A percentile compares a stretch with the other conserved stretches of the same genome.
Evolutionary conservation across 208 protist species (phyloP).

Genomic region (Herpetomonas samuelpessoai): DNA sequence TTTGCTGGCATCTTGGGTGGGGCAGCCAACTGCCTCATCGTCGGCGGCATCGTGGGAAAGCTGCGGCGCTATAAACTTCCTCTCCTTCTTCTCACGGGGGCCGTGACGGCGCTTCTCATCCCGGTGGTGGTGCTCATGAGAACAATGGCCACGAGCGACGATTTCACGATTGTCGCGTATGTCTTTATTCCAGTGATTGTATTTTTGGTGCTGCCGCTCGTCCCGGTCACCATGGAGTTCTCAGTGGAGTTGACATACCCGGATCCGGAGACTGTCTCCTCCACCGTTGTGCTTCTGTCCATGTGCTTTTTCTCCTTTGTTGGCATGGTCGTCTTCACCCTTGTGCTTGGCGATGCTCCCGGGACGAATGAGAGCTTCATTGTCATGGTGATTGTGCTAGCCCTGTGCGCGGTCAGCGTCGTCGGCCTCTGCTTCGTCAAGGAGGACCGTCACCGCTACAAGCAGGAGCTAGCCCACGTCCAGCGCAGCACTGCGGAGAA

Average conservation of each 20-base stretch:
- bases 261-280: conserved; percentile 28
- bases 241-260: conserved; percentile 60
- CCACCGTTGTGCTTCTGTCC: conserved; percentile 25
- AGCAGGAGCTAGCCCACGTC: conserved; percentile 2
- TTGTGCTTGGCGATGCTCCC: conserved; percentile 35
- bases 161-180: conserved; percentile 16
- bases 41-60: conserved; percentile 31
- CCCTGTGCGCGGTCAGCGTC: conserved; percentile 9
- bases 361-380: conserved; percentile 22
- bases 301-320: conserved; percentile 41
- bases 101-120: conserved; percentile 17
- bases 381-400: conserved; percentile 25
- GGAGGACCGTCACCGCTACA: conserved; percentile 22
- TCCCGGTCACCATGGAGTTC: conserved; percentile 51
- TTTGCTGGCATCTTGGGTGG: conserved; percentile 47
- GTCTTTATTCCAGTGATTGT: conserved; percentile 35
- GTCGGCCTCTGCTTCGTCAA: conserved; percentile 24
- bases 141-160: neutral
- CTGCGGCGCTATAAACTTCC: conserved; percentile 34
- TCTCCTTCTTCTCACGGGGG: conserved; percentile 9
- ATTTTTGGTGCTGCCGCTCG: conserved; percentile 34
- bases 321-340: conserved; percentile 38
- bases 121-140: conserved; percentile 15
- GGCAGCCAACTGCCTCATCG: conserved; percentile 23
- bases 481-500: neutral